Evolutionary conservation across 2,329 filamentous ascomycete genomes (phyloP), one percentile per base, ranked within the genome.

Genomic region (Neurospora crassa): DNA sequence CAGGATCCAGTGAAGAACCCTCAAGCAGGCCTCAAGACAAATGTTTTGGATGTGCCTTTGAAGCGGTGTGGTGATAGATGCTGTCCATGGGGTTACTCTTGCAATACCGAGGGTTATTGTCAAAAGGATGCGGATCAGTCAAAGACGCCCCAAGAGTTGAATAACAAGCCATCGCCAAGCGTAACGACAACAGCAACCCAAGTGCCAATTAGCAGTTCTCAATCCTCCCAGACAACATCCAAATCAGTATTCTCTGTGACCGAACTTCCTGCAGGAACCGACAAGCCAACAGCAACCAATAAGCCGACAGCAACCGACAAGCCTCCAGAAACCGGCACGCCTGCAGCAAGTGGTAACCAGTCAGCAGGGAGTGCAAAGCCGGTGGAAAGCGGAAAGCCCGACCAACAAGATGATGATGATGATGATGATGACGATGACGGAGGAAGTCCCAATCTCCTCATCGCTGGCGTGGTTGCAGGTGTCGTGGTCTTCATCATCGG

Each of bases 21-120:
- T 12, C 80, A 83, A 37, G 88, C 88, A 41, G 83, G 86, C 40
- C 82, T 93, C 76, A 92, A 93, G 80, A 91, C 91, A 0, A 88
- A 87, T 11, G 85, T 88, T 10, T 86, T 91, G 40, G 83, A 83
- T 20, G 83, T 85, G 11, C 80, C 82, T 12, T 82, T 94, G 16
- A 80, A 82, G 1, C 83, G 80, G 24, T 94, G 92, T 75, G 89
- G 86, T 16, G 78, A 76, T 20, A 70, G 75, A n/a, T 94, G 91
- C 80, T 94, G 92, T 78, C 91, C 92, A 0, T 90, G 90, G 79
- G 92, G 92, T 2, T 94, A 90, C 80, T 81, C 82, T 1, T 94
- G 92, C 80, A 79, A 85, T 43, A 78, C 78, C 69, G 81, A 81
- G 59, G 79, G 79, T 68, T 71, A 81, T 73, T 93, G 91, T 76